phyloP scores from a whole-genome alignment of 2,329 filamentous ascomycete genomes.

The Sporothrix mexicana region DNA sequence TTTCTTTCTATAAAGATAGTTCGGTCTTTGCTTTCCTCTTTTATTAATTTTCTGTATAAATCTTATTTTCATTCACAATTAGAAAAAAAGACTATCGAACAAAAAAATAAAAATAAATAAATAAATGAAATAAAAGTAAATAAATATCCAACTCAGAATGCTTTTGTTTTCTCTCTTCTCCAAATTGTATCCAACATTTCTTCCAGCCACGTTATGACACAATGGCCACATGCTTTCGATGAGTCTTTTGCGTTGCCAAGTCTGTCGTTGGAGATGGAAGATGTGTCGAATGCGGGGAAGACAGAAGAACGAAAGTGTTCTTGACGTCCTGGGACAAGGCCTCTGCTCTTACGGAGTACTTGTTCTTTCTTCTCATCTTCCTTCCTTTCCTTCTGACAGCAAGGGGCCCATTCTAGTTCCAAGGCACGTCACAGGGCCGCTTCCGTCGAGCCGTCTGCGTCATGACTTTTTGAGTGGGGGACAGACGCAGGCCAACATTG shows the following conservation, averaged over 20 bases:
- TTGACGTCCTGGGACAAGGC: background rate
- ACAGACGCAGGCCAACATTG: too few species aligned
- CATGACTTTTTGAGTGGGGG: constrained; percentile 14
- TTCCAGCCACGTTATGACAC: background rate
- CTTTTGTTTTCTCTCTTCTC: background rate
- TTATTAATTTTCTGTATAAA: too few species aligned
- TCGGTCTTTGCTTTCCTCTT: too few species aligned
- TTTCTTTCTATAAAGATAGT: too few species aligned
- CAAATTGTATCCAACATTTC: too few species aligned
- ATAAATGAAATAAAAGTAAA: too few species aligned
- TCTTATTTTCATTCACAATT: too few species aligned
- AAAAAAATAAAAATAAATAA: too few species aligned
- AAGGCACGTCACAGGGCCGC: constrained; percentile 21
- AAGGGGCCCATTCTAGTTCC: background rate
- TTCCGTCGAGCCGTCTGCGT: constrained; percentile 8
- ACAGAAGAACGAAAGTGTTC: background rate
- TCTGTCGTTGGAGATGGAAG: background rate
- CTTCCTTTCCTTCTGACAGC: background rate
- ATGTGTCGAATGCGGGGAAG: constrained; percentile 5
- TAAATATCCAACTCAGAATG: too few species aligned
- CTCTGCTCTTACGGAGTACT: background rate
- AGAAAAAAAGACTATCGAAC: too few species aligned
- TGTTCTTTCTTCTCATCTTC: background rate
- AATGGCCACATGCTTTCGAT: background rate
- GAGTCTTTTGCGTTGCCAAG: background rate